Conservation (phyloP, 208 protist species). For the Entamoeba dispar region DNA sequence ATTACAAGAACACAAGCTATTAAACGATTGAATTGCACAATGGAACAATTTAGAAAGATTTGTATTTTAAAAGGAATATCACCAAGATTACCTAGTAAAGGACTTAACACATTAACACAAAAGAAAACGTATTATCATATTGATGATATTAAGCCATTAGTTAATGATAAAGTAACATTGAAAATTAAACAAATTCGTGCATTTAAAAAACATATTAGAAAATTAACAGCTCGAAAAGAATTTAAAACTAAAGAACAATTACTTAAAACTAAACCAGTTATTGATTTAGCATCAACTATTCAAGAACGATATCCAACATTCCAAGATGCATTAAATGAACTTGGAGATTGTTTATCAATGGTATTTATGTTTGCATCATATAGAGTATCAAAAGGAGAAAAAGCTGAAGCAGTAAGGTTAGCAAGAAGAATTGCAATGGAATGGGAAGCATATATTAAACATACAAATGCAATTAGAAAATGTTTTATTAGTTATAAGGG, state of each 20-base stretch:
- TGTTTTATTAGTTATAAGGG: constrained; percentile 90
- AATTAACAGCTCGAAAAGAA: constrained; percentile 40
- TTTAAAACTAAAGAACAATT: background rate
- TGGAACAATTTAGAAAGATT: constrained; percentile 42
- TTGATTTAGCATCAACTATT: background rate
- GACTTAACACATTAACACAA: constrained; percentile 49
- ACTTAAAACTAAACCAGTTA: background rate
- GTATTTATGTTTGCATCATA: constrained; percentile 62
- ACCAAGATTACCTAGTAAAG: constrained; percentile 72
- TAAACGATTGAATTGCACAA: background rate
- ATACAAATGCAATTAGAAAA: constrained; percentile 56
- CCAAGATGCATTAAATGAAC: constrained; percentile 68
- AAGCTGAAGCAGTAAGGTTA: constrained; percentile 36
- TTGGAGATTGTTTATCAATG: constrained; percentile 82
- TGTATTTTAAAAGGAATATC: constrained; percentile 96
- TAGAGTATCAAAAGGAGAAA: constrained; percentile 20
- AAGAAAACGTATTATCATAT: constrained; percentile 87
- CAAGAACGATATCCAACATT: constrained; percentile 77
- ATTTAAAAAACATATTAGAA: constrained; percentile 65
- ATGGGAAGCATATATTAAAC: constrained; percentile 59
- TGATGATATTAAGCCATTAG: constrained; percentile 83
- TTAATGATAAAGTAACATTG: constrained; percentile 28
- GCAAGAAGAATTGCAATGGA: constrained; percentile 46
- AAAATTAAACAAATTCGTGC: constrained; percentile 64
- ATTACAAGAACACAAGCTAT: constrained; percentile 10